Base-by-base conservation (phyloP, 345 rosid species). In the Gossypium arboreum region DNA sequence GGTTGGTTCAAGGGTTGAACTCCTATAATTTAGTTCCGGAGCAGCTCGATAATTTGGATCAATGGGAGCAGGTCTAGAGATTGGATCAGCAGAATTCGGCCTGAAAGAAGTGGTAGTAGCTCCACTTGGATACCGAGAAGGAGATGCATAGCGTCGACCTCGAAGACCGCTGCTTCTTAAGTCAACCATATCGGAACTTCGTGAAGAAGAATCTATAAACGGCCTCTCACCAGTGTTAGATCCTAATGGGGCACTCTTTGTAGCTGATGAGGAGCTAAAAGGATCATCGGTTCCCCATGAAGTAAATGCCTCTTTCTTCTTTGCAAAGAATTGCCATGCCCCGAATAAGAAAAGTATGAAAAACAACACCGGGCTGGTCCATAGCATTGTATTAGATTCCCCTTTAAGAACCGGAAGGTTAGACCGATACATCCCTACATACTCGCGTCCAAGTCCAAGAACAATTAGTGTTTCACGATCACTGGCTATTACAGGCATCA, bases 211-310 rank as follows among this genome's bases (percentile, higher is more conserved):
- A 25, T 90, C 97, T 6, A 76, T 72, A 65, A 83, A 86, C 0
- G 90, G 73, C 73, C 91, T 84, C 16, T 92, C 94, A 29, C 77
- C 88, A 39, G 88, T 45, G 73, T 81, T 77, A 9, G 88, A 81
- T 55, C 77, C 94, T 62, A 85, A 75, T 9, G 87, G 84, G 0
- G 87, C 79, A 12, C 84, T 84, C 9, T 85, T 51, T 24, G 88
- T 22, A 24, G 89, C 84, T 7, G 90, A 54, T 29, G 87, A 44
- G 24, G 97, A 86, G 72, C 75, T 66, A 70, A 94, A 94, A 41
- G 97, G 94, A 73, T 94, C 98, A 39, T 91, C 95, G 0, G 97
- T 88, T 76, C 99, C 99, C 98, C 99, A 95, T 12, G 96, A 91
- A 2, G 97, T 93, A 52, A 95, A 88, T 15, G 89, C 91, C 77